A percentile compares a stretch with the other conserved stretches of the same genome.
These are phyloP conservation scores for Talaromyces adpressus DNA, from an alignment of 495 filamentous ascomycete species.

Conservation along the genomic window DNA sequence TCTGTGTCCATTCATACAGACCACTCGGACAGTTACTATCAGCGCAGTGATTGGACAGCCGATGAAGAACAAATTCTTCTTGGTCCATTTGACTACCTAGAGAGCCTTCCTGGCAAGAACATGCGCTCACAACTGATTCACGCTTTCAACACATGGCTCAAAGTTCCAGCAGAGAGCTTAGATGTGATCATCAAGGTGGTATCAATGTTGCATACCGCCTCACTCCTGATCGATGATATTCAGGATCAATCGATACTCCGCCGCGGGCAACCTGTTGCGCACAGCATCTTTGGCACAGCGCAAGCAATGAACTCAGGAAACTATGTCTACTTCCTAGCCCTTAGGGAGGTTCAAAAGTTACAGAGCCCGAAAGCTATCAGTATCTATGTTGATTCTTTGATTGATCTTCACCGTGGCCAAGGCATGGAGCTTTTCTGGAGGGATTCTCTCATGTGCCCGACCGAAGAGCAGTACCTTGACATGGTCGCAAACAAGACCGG, in stretches of 20 bases:
- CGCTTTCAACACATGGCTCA: conserved; percentile 16
- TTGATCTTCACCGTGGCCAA: conserved; percentile 25
- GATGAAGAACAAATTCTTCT: conserved; percentile 1
- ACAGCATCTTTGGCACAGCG: conserved; percentile 88
- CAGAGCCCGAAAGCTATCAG: conserved; percentile 19
- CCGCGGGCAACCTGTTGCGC: conserved; percentile 84
- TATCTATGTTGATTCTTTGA: conserved; percentile 19
- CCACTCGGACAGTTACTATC: background rate
- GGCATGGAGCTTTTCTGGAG: conserved; percentile 24
- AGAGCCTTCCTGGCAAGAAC: conserved; percentile 3
- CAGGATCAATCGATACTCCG: conserved; percentile 71
- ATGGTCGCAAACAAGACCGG: conserved; percentile 28
- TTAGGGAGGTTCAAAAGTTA: conserved; percentile 47
- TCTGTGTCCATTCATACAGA: background rate
- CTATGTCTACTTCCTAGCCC: conserved; percentile 88
- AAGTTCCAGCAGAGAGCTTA: conserved; percentile 6
- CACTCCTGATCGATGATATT: conserved; percentile 29
- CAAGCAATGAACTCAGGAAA: conserved; percentile 97
- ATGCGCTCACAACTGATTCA: background rate
- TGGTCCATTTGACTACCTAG: conserved; percentile 8
- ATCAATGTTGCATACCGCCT: conserved; percentile 17
- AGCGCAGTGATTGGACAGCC: background rate
- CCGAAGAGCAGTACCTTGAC: conserved; percentile 19
- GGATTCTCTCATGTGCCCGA: conserved; percentile 15
- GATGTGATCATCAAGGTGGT: conserved; percentile 12